Percentiles rank a stretch among this genome's conserved stretches.
Evolutionary conservation across 2,329 filamentous ascomycete genomes (phyloP).

Genomic region (Fusarium proliferatum): DNA sequence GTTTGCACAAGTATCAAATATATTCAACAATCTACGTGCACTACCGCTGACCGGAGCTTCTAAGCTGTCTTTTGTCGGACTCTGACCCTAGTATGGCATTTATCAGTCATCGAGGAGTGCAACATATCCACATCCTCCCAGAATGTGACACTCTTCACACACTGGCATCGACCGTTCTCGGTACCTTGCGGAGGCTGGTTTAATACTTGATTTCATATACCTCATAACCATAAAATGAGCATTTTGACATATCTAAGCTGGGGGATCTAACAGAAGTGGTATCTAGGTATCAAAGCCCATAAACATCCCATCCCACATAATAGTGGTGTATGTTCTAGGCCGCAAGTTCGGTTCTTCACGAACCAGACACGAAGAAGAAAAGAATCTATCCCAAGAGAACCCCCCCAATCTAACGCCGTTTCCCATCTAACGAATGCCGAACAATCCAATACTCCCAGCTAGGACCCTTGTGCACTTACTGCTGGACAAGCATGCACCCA

Average conservation of each 20-base stretch:
- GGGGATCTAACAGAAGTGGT: constrained; percentile 15
- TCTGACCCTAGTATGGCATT: not conserved
- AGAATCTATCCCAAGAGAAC: constrained; percentile 8
- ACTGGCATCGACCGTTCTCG: too few relatives aligned
- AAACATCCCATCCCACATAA: constrained; percentile 16
- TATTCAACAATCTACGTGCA: not conserved
- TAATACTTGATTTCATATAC: not conserved
- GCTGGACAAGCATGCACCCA: not conserved
- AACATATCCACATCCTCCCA: not conserved
- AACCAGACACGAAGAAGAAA: not conserved
- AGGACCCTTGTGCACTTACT: constrained; percentile 3
- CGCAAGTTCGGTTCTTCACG: not conserved
- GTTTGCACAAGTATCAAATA: not conserved
- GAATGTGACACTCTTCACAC: not conserved
- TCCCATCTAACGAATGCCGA: constrained; percentile 35
- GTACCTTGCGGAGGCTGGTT: not conserved
- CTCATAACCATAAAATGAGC: not conserved
- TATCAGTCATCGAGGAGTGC: not conserved
- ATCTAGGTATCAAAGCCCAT: constrained; percentile 39
- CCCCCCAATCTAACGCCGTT: constrained; percentile 27
- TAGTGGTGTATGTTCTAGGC: not conserved
- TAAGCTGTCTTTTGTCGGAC: not conserved
- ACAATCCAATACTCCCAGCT: constrained; percentile 11
- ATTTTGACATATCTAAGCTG: constrained; percentile 14
- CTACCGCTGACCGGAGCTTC: not conserved